Percentiles rank a stretch among this genome's conserved stretches.
Conservation (phyloP, 257 asterid genomes). For the Osmanthus fragrans region DNA sequence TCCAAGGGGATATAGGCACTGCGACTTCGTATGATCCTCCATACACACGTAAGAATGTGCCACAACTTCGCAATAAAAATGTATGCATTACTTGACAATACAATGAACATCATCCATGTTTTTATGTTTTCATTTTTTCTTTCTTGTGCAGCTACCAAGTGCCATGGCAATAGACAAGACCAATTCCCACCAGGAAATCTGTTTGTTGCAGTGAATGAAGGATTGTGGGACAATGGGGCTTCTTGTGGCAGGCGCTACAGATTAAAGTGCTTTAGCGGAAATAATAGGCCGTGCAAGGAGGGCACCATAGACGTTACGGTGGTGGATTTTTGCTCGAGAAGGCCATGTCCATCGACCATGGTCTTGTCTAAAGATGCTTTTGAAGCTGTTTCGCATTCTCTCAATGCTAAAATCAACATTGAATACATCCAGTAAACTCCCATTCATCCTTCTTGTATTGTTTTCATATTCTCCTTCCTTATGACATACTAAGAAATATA, state of each 20-base stretch:
- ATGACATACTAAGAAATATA: background rate
- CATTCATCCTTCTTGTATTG: background rate
- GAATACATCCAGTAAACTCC: conserved; percentile 53
- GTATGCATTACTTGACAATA: no score
- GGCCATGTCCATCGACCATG: conserved; percentile 72
- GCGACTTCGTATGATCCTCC: conserved; percentile 74
- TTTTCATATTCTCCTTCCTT: no score
- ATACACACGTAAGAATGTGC: conserved; percentile 50
- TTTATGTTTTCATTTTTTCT: no score
- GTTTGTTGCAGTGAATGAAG: conserved; percentile 64
- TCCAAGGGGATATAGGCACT: conserved; percentile 56
- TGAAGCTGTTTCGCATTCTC: conserved; percentile 44
- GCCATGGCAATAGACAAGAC: conserved; percentile 64
- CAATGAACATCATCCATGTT: no score
- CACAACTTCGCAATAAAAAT: no score
- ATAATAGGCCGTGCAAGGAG: conserved; percentile 49
- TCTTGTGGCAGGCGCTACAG: conserved; percentile 72
- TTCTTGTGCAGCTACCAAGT: conserved; percentile 55
- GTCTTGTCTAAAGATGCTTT: conserved; percentile 64
- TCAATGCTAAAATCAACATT: conserved; percentile 58
- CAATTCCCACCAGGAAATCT: conserved; percentile 77
- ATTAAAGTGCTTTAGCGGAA: conserved; percentile 56
- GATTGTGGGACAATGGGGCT: conserved; percentile 81
- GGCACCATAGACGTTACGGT: conserved; percentile 59
- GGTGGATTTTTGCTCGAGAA: conserved; percentile 59